Conservation (phyloP, 1,284 basidiomycete species). For the Waitea zeae region DNA sequence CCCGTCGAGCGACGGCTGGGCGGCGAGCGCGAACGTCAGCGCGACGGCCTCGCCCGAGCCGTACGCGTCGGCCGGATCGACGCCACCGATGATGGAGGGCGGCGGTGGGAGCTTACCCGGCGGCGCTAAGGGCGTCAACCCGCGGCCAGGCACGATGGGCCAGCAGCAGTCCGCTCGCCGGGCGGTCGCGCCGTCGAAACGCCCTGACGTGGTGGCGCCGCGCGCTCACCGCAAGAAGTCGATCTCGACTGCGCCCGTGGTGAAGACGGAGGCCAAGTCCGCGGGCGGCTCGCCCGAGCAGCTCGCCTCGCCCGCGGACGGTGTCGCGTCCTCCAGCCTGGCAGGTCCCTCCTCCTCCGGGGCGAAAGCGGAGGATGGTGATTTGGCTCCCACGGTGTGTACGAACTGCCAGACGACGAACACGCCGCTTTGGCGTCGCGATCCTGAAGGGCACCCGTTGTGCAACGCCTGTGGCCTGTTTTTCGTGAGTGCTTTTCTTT, state of each 20-base stretch:
- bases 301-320: no score
- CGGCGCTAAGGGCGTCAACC: no score
- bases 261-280: constrained; percentile 14
- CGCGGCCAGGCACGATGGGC: no score
- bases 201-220: constrained; percentile 18
- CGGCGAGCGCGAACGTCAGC: constrained; percentile 42
- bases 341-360: not conserved
- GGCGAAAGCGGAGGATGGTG: constrained; percentile 33
- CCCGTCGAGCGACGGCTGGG: constrained; percentile 69
- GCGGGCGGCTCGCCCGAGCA: constrained; percentile 39
- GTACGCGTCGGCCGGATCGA: constrained; percentile 43
- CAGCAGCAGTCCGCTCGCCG: constrained; percentile 2
- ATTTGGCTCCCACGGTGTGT: constrained; percentile 64
- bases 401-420: constrained; percentile 94
- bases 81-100: constrained; percentile 50
- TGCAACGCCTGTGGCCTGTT: constrained; percentile 90
- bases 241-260: constrained; percentile 14
- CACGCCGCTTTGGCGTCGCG: constrained; percentile 88
- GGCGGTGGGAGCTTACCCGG: no score
- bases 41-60: constrained; percentile 65
- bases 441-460: constrained; percentile 88
- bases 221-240: constrained; percentile 32
- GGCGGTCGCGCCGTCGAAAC: constrained; percentile 5
- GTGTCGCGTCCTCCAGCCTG: no score
- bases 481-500: constrained; percentile 43